Percentiles rank a stretch among this genome's conserved stretches.
These are phyloP conservation scores for Penstemon eatonii DNA, from an alignment of 257 asterid species.

Conservation along the genomic window DNA sequence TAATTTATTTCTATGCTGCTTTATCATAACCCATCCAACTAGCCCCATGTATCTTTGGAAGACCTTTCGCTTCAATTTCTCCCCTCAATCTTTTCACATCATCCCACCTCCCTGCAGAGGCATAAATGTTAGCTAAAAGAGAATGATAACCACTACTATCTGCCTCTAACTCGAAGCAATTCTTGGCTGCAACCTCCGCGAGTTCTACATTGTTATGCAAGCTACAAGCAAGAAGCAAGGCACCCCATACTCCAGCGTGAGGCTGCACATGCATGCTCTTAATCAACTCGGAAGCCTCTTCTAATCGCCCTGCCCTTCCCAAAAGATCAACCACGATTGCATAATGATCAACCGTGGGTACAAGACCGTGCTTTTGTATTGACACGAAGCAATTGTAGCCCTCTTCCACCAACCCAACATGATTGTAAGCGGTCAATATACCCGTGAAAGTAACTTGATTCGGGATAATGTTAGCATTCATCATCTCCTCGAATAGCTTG, in stretches of 20 bases:
- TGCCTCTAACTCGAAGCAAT: conserved; percentile 76
- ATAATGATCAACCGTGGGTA: conserved; percentile 76
- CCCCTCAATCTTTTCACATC: conserved; percentile 67
- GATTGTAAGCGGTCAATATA: conserved; percentile 65
- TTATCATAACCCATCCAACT: conserved; percentile 58
- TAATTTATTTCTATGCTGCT: background rate
- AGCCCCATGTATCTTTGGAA: conserved; percentile 59
- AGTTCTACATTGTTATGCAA: conserved; percentile 72
- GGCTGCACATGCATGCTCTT: conserved; percentile 65
- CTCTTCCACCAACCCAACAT: conserved; percentile 79
- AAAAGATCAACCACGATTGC: conserved; percentile 79
- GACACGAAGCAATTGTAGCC: conserved; percentile 64
- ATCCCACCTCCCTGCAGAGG: conserved; percentile 81
- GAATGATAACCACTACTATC: conserved; percentile 66
- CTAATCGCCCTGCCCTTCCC: conserved; percentile 72
- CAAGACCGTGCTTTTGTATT: conserved; percentile 58
- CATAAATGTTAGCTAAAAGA: conserved; percentile 78
- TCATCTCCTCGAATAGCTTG: conserved; percentile 67
- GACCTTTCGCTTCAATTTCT: conserved; percentile 49
- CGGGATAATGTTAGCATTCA: conserved; percentile 49
- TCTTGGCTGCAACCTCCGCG: conserved; percentile 65
- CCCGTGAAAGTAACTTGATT: conserved; percentile 68
- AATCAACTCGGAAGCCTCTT: conserved; percentile 70
- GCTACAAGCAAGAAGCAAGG: conserved; percentile 88
- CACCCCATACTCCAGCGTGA: conserved; percentile 94